Evolutionary conservation across 352 stramenopile genomes (phyloP), one percentile per base, ranked within the genome.

Genomic region (Phytopythium boreale): DNA sequence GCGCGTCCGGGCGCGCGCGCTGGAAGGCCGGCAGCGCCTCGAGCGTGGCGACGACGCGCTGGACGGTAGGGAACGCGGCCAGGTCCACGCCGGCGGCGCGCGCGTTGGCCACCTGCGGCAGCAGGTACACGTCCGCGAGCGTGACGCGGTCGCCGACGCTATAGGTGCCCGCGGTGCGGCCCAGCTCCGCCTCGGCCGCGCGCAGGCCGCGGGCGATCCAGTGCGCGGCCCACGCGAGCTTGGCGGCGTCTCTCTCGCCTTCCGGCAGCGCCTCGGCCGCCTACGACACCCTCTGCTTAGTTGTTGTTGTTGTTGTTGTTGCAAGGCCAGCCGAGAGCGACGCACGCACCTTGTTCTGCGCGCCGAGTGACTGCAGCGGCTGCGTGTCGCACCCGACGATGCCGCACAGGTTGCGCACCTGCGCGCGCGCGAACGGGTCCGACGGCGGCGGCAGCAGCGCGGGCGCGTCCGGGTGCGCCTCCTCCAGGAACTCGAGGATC

Each of bases 401-500:
- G 46, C 93, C 85, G 27, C 86, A 93, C 56, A 98, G 76, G 68
- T 96, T 93, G 70, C 87, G 85, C 29, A 93, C 89, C 26, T 87
- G 79, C 20, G 87, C 85, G 29, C 87, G 82, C 19, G 84, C 69
- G 46, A 91, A 71, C 14, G 75, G 67, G 66, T 97, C 84, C 12
- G 66, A 68, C 17, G 64, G 66, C 7, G 92, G 66, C 10, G 92
- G 91, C 44, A 97, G 71, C 46, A 98, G 62, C 20, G 46, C n/a
- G n/a, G n/a, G 44, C 39, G 77, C 69, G 22, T 83, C 64, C 1
- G 88, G 74, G 68, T 88, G 93, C 12, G 84, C 87, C 58, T 91
- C 79, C 44, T 98, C 92, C 26, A 98, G 72, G 71, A 97, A 98
- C 67, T 98, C 90, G 62, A 98, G 81, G 59, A 98, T 98, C 9